These are phyloP conservation scores for Viridothelium virens DNA, from an alignment of 495 filamentous ascomycete genomes.

Conservation along the genomic window DNA sequence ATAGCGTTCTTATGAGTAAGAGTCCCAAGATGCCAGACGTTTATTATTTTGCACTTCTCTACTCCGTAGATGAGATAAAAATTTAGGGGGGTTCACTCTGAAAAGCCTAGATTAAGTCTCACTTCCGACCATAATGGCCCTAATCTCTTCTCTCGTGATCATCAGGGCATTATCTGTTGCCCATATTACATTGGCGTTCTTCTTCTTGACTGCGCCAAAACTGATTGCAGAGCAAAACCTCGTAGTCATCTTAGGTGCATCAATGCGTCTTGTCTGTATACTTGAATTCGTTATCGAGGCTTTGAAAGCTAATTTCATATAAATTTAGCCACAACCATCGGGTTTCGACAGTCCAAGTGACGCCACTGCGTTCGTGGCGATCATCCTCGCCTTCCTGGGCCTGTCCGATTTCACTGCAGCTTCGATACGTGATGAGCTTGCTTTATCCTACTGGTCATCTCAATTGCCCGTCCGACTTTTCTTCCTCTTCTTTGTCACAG, in stretches of 20 bases:
- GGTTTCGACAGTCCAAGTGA: conserved; percentile 56
- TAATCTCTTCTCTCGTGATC: conserved; percentile 68
- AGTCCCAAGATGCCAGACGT: background rate
- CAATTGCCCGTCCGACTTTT: conserved; percentile 53
- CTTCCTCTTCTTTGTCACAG: conserved; percentile 56
- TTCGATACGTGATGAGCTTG: conserved; percentile 62
- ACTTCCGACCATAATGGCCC: conserved; percentile 50
- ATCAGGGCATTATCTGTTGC: conserved; percentile 72
- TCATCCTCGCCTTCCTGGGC: conserved; percentile 58
- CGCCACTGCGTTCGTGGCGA: conserved; percentile 61
- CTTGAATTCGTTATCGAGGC: conserved; percentile 31
- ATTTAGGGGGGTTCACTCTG: background rate
- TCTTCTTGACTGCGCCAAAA: conserved; percentile 65
- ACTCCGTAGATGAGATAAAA: background rate
- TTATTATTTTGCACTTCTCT: background rate
- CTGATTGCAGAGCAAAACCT: conserved; percentile 69
- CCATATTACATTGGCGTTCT: conserved; percentile 71
- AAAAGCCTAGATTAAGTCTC: too few relatives aligned
- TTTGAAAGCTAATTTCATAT: conserved; percentile 19
- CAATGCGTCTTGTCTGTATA: conserved; percentile 63
- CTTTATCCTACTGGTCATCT: conserved; percentile 56
- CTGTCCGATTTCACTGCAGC: conserved; percentile 67
- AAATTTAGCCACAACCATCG: conserved; percentile 34
- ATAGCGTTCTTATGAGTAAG: background rate
- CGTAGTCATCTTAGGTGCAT: conserved; percentile 75